Evolutionary conservation across 345 rosid genomes (phyloP), one percentile per base, ranked within the genome.

Genomic region (Populus deltoides): DNA sequence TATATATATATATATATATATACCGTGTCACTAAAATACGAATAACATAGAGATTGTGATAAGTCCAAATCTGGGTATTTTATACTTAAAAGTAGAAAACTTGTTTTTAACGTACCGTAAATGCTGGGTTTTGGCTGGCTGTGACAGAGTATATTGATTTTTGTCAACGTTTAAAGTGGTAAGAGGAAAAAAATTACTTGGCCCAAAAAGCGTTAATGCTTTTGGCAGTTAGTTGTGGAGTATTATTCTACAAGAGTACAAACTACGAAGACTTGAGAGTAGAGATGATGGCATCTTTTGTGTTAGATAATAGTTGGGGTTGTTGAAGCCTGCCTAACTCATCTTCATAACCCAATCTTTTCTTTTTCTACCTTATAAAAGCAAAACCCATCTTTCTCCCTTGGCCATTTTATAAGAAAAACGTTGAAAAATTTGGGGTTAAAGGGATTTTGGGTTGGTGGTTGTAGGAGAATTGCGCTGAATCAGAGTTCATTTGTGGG

Each of bases 291-390:
- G 20, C 27, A 17, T 49, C 62, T 71, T 71, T 8, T 13, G 11
- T 7, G 2, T 22, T 20, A 55, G 61, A 55, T 55, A 55, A 22
- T 20, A 55, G 59, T 29, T 25, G 79, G 68, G 24, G 35, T 78
- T 67, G 73, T 29, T 79, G 73, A 67, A 66, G 45, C 57, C 11
- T 55, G 73, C 67, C 68, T 27, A 24, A 72, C 24, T 55, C 24
- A 55, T 55, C 61, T 8, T 20, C 61, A 55, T 20, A 9, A 55
- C 45, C 36, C 51, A 29, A 25, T 12, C 22, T 12, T 29, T 51
- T 8, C 18, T 43, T 24, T 70, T 1, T 41, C 12, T 22, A 20
- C 22, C 38, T 31, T 2, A 7, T 22, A 36, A 68, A 39, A 68
- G 12, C 72, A 41, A 39, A 36, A 33, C 74, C 39, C 72, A 25